A percentile compares a stretch with the other conserved stretches of the same genome.
Conservation (phyloP, 2,329 filamentous ascomycete genomes). For the Venturia oleaginea region DNA sequence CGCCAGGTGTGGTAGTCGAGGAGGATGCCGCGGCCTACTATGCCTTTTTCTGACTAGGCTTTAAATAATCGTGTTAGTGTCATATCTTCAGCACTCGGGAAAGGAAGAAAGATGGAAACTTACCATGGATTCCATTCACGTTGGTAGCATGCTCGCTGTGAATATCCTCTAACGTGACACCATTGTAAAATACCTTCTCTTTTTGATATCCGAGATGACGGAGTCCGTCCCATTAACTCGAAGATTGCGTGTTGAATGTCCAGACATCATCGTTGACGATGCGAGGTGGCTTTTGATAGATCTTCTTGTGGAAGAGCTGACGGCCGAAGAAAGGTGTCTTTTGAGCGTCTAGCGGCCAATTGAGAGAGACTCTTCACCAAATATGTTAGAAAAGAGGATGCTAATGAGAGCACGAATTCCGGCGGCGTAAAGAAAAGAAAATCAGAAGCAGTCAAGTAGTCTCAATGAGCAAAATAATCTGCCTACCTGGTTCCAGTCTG, state of each 20-base stretch:
- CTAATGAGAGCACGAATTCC: too few relatives aligned
- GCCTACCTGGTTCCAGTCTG: constrained; percentile 41
- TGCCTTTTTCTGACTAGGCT: constrained; percentile 45
- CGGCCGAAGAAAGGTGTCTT: constrained; percentile 50
- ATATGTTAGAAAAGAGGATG: not conserved
- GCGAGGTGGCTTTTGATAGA: constrained; percentile 43
- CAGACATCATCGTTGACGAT: constrained; percentile 53
- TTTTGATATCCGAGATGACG: constrained; percentile 35
- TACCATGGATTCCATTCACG: constrained; percentile 18
- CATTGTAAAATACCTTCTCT: constrained; percentile 22
- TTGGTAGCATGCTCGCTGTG: constrained; percentile 16
- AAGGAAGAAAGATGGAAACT: not conserved
- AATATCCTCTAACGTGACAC: constrained; percentile 23
- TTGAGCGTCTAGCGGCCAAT: constrained; percentile 51
- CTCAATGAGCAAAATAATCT: too few relatives aligned
- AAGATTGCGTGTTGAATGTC: constrained; percentile 50
- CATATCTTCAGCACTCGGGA: not conserved
- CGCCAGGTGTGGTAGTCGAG: constrained; percentile 45
- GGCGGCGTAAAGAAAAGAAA: too few relatives aligned
- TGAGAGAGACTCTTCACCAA: constrained; percentile 34
- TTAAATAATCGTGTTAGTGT: not conserved
- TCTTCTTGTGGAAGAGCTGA: constrained; percentile 44
- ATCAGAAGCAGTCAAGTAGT: too few relatives aligned
- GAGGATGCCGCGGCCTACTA: constrained; percentile 47
- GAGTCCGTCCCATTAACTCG: constrained; percentile 50